Percentiles rank a stretch among this genome's conserved stretches.
Conservation (phyloP, 768 basidiomycete species). For the Rhodosporidiobolus sp. region DNA sequence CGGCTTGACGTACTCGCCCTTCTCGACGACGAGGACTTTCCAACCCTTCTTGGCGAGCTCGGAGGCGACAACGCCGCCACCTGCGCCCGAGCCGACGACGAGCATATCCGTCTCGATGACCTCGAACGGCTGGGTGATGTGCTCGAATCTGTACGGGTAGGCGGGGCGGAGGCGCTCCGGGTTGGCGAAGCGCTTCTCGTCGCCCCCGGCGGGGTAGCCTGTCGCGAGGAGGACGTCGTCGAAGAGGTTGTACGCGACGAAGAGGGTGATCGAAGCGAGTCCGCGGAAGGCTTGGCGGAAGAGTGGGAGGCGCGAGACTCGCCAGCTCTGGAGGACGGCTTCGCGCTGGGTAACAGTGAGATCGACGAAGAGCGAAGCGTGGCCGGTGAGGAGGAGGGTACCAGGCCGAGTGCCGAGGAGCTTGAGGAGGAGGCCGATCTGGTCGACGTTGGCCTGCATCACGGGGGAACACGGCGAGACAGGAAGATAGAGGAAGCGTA, state of each 20-base stretch:
- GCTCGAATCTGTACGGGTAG: constrained; percentile 26
- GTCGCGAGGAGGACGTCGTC: constrained; percentile 21
- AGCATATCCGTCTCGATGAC: constrained; percentile 41
- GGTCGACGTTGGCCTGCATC: constrained; percentile 23
- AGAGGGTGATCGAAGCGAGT: constrained; percentile 19
- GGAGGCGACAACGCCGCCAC: constrained; percentile 41
- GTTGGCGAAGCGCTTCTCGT: constrained; percentile 19
- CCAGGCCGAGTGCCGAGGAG: constrained; percentile 35
- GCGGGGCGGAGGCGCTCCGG: constrained; percentile 10
- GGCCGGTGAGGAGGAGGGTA: constrained; percentile 30
- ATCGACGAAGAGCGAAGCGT: constrained; percentile 15
- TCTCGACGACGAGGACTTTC: constrained; percentile 41
- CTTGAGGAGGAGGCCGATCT: constrained; percentile 7
- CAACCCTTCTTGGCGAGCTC: constrained; percentile 37
- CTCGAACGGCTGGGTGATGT: background rate
- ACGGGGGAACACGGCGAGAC: too few relatives aligned
- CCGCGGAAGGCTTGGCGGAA: constrained; percentile 29
- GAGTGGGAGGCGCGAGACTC: constrained; percentile 15
- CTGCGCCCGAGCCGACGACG: constrained; percentile 42
- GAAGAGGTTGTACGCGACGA: constrained; percentile 23
- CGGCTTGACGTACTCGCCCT: constrained; percentile 40
- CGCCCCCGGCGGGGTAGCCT: constrained; percentile 22
- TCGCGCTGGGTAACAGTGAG: constrained; percentile 26
- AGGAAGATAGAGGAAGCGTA: background rate
- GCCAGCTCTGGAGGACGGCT: constrained; percentile 24